These are phyloP conservation scores for Aspergillus amoenus DNA, from an alignment of 2,329 filamentous ascomycete species.

Conservation along the genomic window DNA sequence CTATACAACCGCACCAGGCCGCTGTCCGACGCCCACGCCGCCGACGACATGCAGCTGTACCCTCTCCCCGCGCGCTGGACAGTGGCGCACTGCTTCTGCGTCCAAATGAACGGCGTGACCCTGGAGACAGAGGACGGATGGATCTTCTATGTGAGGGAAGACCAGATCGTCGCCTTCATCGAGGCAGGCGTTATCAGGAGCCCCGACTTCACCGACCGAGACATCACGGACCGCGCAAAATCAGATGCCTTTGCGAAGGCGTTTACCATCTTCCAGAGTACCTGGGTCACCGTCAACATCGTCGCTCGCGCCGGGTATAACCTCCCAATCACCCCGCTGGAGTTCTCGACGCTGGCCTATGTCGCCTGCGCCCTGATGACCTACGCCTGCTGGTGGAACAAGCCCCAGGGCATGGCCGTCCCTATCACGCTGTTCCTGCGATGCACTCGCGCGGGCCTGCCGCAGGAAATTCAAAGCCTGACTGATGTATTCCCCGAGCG, in stretches of 20 bases:
- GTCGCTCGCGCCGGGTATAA: not conserved
- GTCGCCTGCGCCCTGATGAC: not conserved
- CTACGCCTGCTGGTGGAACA: not conserved
- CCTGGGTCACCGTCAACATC: not conserved
- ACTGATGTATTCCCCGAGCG: not conserved
- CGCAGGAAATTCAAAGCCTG: not conserved
- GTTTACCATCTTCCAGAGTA: not conserved
- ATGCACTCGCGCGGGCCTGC: not conserved
- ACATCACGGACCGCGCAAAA: not conserved
- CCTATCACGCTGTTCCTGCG: not conserved
- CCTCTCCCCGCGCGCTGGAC: not conserved
- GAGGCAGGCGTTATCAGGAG: not conserved
- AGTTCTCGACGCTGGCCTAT: not conserved
- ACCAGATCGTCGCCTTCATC: not conserved
- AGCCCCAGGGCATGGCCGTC: not conserved
- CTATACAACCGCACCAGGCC: not conserved
- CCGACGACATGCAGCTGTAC: not conserved
- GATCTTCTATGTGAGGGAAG: not conserved
- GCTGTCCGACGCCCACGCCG: not conserved
- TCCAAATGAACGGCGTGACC: not conserved
- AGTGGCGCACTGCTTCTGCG: not conserved
- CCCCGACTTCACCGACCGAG: not conserved
- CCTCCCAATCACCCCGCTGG: not conserved
- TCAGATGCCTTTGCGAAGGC: not conserved
- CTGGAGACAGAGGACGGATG: not conserved